Percentiles rank a stretch among this genome's conserved stretches.
These are phyloP conservation scores for Trichomonas gallinae DNA, from an alignment of 208 protist genomes.

Conservation along the genomic window DNA sequence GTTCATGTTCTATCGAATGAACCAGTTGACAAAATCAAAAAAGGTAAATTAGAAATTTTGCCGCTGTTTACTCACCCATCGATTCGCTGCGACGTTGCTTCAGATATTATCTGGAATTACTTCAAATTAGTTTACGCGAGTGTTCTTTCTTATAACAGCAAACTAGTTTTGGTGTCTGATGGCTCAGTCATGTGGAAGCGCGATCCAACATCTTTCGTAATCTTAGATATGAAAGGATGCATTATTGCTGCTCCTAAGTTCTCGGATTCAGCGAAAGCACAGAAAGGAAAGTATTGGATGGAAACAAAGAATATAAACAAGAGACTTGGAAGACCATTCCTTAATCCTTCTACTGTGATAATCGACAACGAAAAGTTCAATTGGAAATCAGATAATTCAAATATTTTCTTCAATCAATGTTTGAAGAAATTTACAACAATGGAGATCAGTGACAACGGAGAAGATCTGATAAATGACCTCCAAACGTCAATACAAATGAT, in stretches of 20 bases:
- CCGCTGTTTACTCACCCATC: not conserved
- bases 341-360: not conserved
- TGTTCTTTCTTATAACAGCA: not conserved
- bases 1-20: not conserved
- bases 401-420: not conserved
- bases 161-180: not conserved
- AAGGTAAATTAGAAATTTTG: not conserved
- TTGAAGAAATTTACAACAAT: not conserved
- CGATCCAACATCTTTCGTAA: not conserved
- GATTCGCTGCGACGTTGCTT: not conserved
- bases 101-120: not conserved
- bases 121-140: not conserved
- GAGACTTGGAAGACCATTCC: not conserved
- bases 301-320: not conserved
- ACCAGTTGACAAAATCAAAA: not conserved
- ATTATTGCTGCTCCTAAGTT: not conserved
- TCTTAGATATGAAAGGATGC: not conserved
- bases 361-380: not conserved
- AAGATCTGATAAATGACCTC: not conserved
- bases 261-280: not conserved
- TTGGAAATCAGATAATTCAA: not conserved
- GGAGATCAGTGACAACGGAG: not conserved
- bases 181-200: not conserved
- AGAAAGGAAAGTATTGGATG: not conserved
- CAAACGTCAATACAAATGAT: not conserved